Base-by-base conservation (phyloP, 2,329 filamentous ascomycete genomes). In the Aureobasidium vineae region DNA sequence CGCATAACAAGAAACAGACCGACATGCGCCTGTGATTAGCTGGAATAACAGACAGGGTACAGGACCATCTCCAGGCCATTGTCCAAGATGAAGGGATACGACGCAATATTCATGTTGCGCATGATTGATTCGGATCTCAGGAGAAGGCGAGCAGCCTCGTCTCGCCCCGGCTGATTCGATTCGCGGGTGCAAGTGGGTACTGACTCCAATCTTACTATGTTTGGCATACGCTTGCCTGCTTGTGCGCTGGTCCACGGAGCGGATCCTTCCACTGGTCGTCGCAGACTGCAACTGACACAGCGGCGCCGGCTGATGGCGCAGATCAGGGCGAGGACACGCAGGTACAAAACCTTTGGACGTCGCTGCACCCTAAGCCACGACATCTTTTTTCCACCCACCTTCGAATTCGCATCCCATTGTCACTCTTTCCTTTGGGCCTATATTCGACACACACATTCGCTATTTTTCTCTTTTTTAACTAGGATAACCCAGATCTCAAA, bases 241-340 rank as follows among this genome's bases (percentile, higher is more conserved):
- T 50, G 28, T 28, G 50, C 26, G 15, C 49, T 38, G 36, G 50
- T 28, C 23, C 2, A n/a, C 60, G 60, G 47, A 53, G 60, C 60
- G 60, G 49, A 56, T 47, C 38, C 61, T 56, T 65, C 43, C 45
- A 63, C 45, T 52, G 59, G 59, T 50, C 21, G 61, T 65, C 61
- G 38, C 49, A 65, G 50, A 45, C 50, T 65, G 16, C 40, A 41
- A 56, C 61, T 65, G 61, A 56, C 40, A 65, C 61, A 41, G 50
- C 61, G 61, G 61, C 61, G 61, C 28, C 61, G 50, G 50, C 2
- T 56, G 40, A 10, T 54, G 49, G 28, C 23, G 61, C 50, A 45
- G 61, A 65, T 65, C 61, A 65, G 61, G 61, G 61, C 61, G 50
- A 47, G n/a, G 21, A n/a, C 31, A 56, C 61, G 61, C 61, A 65